phyloP scores from a whole-genome alignment of 371 early-diverging fungal species.

The Mortierella sp. region DNA sequence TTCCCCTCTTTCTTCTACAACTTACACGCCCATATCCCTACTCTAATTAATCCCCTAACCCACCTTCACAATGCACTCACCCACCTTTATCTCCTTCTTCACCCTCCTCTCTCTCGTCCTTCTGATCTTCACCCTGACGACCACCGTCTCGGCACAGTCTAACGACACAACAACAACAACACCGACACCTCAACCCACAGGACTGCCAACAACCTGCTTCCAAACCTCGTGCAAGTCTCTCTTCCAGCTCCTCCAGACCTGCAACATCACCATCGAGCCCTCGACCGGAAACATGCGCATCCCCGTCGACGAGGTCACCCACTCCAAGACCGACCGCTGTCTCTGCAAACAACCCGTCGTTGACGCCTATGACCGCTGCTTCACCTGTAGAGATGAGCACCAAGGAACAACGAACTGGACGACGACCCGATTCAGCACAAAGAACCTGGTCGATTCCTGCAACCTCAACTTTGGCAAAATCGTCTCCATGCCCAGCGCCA shows the following conservation, averaged over 20 bases:
- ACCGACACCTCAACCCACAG: no score
- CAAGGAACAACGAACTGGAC: conserved; percentile 20
- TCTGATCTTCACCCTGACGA: background rate
- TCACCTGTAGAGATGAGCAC: conserved; percentile 28
- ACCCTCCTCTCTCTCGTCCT: background rate
- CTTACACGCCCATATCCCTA: no score
- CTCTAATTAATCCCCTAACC: no score
- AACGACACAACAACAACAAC: conserved; percentile 1
- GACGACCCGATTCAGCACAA: conserved; percentile 24
- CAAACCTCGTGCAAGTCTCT: conserved; percentile 16
- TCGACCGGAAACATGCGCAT: conserved; percentile 11
- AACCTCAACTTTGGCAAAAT: conserved; percentile 27
- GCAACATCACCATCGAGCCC: conserved; percentile 16
- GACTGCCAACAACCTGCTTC: conserved; percentile 16
- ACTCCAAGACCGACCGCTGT: conserved; percentile 11
- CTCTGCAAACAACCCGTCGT: conserved; percentile 24
- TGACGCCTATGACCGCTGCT: conserved; percentile 30
- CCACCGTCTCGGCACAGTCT: background rate
- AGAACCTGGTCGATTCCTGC: conserved; percentile 28
- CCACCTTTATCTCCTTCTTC: no score
- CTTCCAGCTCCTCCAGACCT: conserved; percentile 12
- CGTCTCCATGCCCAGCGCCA: conserved; percentile 30
- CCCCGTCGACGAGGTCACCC: background rate
- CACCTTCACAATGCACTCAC: background rate
- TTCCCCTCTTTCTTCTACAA: background rate